A percentile compares a stretch with the other conserved stretches of the same genome.
Conservation (phyloP, 1,284 basidiomycete species). For the Apiotrichum sp. region DNA sequence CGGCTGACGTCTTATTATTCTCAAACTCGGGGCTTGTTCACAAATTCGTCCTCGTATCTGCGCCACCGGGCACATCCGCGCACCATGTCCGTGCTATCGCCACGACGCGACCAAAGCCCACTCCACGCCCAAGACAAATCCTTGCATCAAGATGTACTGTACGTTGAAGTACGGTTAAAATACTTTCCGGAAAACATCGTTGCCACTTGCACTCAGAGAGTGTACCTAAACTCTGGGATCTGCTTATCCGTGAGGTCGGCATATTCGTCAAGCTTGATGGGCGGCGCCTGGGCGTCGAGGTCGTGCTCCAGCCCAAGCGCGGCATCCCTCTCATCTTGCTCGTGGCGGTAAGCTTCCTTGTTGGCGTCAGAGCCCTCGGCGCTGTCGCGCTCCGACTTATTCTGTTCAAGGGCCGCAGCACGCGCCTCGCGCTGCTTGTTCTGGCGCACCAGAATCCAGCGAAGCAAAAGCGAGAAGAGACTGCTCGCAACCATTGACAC, state of each 20-base stretch:
- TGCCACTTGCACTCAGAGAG: constrained; percentile 7
- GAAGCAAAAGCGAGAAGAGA: constrained; percentile 34
- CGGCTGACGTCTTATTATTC: too few species aligned
- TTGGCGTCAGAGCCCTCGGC: not conserved
- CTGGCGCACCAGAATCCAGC: constrained; percentile 36
- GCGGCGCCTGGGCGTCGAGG: not conserved
- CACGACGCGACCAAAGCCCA: too few species aligned
- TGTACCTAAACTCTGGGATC: constrained; percentile 32
- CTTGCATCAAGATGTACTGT: too few species aligned
- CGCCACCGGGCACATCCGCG: too few species aligned
- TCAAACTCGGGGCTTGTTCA: too few species aligned
- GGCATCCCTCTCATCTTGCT: constrained; percentile 5
- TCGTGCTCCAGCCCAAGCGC: not conserved
- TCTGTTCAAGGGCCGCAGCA: not conserved
- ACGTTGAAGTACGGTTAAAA: too few species aligned
- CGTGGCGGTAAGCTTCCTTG: not conserved
- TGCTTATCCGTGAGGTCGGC: constrained; percentile 36
- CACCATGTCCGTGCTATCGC: too few species aligned
- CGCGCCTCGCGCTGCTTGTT: constrained; percentile 35
- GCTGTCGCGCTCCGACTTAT: not conserved
- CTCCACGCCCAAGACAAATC: too few species aligned
- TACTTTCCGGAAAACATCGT: too few species aligned
- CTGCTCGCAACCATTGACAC: constrained; percentile 41
- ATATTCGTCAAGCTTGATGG: constrained; percentile 14
- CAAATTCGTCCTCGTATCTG: too few species aligned